Evolutionary conservation across 2,329 filamentous ascomycete genomes (phyloP).

Genomic region (Hypoxylon sp.): DNA sequence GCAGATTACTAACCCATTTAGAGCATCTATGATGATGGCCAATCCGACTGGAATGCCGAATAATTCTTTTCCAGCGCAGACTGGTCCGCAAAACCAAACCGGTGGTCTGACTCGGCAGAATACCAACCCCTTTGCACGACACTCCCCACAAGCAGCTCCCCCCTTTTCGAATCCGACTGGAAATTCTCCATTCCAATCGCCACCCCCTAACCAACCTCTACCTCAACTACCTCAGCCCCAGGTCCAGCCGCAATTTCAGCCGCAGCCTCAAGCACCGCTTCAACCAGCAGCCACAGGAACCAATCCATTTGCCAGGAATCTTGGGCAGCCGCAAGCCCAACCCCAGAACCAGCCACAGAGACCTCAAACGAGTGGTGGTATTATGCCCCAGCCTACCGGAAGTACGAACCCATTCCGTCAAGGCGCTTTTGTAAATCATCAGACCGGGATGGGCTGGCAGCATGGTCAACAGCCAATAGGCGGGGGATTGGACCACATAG

Average conservation of each 20-base stretch:
- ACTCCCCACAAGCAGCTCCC: constrained; percentile 58
- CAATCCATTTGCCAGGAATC: constrained; percentile 69
- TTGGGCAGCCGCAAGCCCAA: constrained; percentile 50
- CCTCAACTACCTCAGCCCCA: constrained; percentile 48
- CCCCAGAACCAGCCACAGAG: constrained; percentile 54
- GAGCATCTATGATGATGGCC: constrained; percentile 83
- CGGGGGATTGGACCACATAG: constrained; percentile 80
- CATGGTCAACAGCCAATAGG: constrained; percentile 81
- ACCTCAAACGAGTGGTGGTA: constrained; percentile 59
- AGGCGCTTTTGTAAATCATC: constrained; percentile 87
- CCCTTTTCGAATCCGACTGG: constrained; percentile 52
- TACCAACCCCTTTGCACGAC: constrained; percentile 89
- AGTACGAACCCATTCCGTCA: constrained; percentile 96
- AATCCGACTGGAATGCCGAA: constrained; percentile 63
- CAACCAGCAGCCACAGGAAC: constrained; percentile 66
- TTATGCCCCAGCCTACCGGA: constrained; percentile 83
- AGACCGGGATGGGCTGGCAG: constrained; percentile 91
- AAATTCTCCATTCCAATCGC: constrained; percentile 58
- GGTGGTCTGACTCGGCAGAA: constrained; percentile 67
- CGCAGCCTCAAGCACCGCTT: constrained; percentile 56
- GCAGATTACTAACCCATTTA: constrained; percentile 89
- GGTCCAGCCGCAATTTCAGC: constrained; percentile 48
- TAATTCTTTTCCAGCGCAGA: constrained; percentile 56
- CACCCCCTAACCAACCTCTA: constrained; percentile 1
- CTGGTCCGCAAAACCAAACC: constrained; percentile 53